Percentiles rank a stretch among this genome's conserved stretches.
These are phyloP conservation scores for Salvia sclarea DNA, from an alignment of 305 asterid species.

Conservation along the genomic window DNA sequence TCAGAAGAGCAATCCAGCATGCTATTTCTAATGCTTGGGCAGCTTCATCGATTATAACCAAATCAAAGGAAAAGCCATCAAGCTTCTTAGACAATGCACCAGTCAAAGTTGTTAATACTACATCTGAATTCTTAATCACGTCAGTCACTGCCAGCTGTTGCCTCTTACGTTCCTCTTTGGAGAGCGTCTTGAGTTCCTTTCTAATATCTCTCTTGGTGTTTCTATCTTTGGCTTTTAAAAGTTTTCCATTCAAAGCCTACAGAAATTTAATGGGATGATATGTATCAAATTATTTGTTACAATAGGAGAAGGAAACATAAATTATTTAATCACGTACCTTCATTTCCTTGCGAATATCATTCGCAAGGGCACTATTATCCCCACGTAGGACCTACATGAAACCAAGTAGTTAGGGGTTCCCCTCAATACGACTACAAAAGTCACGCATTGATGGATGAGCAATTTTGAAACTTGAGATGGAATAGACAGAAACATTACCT, in stretches of 20 bases:
- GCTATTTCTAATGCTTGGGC: conserved; percentile 98
- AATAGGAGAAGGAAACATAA: conserved; percentile 1
- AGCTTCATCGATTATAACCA: conserved; percentile 96
- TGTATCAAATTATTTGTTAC: background rate
- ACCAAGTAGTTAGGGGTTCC: conserved; percentile 1
- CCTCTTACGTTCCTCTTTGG: conserved; percentile 95
- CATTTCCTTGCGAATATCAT: conserved; percentile 97
- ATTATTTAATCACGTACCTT: conserved; percentile 51
- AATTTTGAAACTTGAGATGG: no score
- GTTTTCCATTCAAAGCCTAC: conserved; percentile 83
- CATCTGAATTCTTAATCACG: conserved; percentile 84
- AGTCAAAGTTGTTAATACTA: conserved; percentile 86
- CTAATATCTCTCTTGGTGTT: conserved; percentile 83
- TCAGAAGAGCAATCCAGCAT: conserved; percentile 96
- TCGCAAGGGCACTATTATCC: conserved; percentile 95
- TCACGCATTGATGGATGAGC: conserved; percentile 24
- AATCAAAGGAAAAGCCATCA: conserved; percentile 75
- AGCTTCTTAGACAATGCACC: conserved; percentile 79
- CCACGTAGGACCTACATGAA: conserved; percentile 81
- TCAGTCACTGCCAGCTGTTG: conserved; percentile 98
- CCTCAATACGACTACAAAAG: conserved; percentile 18
- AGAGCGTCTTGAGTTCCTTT: conserved; percentile 81
- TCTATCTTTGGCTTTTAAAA: conserved; percentile 87
- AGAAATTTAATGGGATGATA: conserved; percentile 27
- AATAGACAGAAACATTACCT: conserved; percentile 59